Conservation (phyloP, 305 asterid species). For the Andrographis paniculata region DNA sequence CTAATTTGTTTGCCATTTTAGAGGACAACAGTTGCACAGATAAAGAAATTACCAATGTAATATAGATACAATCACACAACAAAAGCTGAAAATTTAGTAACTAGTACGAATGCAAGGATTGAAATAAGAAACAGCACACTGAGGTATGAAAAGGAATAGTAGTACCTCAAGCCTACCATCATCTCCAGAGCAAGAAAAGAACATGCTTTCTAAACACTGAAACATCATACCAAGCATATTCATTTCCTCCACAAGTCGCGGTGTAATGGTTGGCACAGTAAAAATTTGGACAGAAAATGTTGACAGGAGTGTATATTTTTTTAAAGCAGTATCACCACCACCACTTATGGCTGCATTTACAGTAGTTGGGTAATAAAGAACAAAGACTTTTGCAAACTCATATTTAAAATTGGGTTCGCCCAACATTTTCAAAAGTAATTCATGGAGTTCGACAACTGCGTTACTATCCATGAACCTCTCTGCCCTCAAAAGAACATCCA, state of each 20-base stretch:
- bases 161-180: constrained; percentile 81
- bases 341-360: constrained; percentile 45
- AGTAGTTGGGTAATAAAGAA: constrained; percentile 69
- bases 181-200: constrained; percentile 53
- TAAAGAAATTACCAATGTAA: background rate
- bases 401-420: constrained; percentile 86
- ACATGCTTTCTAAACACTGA: constrained; percentile 62
- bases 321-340: constrained; percentile 45
- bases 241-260: constrained; percentile 91
- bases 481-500: constrained; percentile 67
- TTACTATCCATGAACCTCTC: constrained; percentile 46
- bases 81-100: background rate
- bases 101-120: background rate
- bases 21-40: background rate
- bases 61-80: too few relatives aligned
- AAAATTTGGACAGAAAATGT: constrained; percentile 90
- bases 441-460: constrained; percentile 67
- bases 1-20: too few relatives aligned
- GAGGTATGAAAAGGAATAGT: constrained; percentile 8
- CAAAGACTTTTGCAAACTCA: constrained; percentile 84
- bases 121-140: constrained; percentile 13
- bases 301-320: constrained; percentile 53
- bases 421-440: constrained; percentile 78
- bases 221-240: constrained; percentile 72
- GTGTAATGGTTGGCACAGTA: constrained; percentile 83